Evolutionary conservation across 2,329 filamentous ascomycete species (phyloP).

Genomic region (Trichoderma sp.): DNA sequence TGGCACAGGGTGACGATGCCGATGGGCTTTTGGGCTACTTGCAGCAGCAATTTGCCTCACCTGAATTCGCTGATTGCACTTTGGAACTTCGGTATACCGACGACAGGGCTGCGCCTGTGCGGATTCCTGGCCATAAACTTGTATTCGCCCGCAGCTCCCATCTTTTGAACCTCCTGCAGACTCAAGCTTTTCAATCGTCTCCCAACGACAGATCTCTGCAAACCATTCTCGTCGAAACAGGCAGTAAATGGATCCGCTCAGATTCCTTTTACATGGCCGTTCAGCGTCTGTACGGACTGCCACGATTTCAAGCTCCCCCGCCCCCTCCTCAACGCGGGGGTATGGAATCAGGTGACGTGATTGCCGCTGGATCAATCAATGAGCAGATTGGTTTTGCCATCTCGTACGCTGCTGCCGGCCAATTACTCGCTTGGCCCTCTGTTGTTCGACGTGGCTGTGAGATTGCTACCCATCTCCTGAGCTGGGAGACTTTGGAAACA

Average conservation of each 20-base stretch:
- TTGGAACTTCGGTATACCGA: conserved; percentile 52
- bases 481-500: conserved; percentile 65
- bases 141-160: conserved; percentile 56
- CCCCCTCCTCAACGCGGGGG: conserved; percentile 39
- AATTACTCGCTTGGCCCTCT: conserved; percentile 58
- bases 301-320: conserved; percentile 48
- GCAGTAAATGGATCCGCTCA: conserved; percentile 57
- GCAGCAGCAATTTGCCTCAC: conserved; percentile 42
- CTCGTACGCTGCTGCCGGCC: conserved; percentile 66
- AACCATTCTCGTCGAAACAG: conserved; percentile 50
- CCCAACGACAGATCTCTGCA: conserved; percentile 34
- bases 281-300: conserved; percentile 61
- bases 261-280: conserved; percentile 61
- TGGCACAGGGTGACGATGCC: conserved; percentile 38
- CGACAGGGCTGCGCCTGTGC: conserved; percentile 44
- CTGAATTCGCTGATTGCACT: conserved; percentile 48
- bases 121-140: conserved; percentile 59
- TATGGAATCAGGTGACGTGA: conserved; percentile 39
- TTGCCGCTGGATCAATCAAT: conserved; percentile 44
- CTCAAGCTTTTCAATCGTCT: conserved; percentile 40
- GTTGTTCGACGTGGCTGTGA: conserved; percentile 63
- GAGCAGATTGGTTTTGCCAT: conserved; percentile 61
- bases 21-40: conserved; percentile 48
- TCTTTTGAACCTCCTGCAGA: conserved; percentile 37
- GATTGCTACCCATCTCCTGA: conserved; percentile 60